Conservation (phyloP, 345 rosid genomes). For the Turnera subulata region DNA sequence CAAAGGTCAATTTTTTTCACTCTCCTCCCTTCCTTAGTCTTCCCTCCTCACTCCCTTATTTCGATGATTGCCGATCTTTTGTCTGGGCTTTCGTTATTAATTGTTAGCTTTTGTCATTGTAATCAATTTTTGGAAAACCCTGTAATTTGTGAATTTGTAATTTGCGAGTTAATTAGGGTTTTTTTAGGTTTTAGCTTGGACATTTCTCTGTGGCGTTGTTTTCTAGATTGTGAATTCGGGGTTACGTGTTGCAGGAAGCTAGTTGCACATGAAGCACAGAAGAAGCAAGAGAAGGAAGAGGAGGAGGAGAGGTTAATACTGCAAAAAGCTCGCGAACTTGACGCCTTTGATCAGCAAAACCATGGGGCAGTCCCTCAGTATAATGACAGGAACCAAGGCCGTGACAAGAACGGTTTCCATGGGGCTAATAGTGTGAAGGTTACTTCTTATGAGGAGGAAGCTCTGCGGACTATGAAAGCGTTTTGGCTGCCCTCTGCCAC, state of each 20-base stretch:
- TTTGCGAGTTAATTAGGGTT: not conserved
- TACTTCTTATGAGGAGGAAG: constrained; percentile 90
- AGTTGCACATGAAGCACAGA: constrained; percentile 64
- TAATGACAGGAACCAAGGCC: constrained; percentile 56
- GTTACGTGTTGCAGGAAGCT: constrained; percentile 45
- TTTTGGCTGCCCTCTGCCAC: constrained; percentile 99
- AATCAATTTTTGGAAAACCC: too few species aligned
- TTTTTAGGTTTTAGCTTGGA: not conserved
- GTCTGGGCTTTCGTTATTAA: too few species aligned
- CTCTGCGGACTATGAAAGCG: constrained; percentile 95
- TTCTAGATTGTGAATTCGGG: constrained; percentile 10
- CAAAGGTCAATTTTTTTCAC: constrained; percentile 39
- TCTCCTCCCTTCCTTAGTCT: too few species aligned
- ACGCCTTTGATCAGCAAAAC: constrained; percentile 95
- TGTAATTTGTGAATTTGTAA: too few species aligned
- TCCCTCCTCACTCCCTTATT: too few species aligned
- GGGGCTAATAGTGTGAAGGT: constrained; percentile 95
- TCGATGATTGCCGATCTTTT: too few species aligned
- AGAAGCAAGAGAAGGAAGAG: constrained; percentile 79
- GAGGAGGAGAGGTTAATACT: constrained; percentile 64
- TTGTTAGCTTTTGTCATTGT: too few species aligned
- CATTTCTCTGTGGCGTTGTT: not conserved
- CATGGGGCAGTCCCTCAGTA: constrained; percentile 90
- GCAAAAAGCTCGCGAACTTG: constrained; percentile 79
- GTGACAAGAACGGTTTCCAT: constrained; percentile 82